A percentile compares a stretch with the other conserved stretches of the same genome.
phyloP scores from a whole-genome alignment of 2,329 filamentous ascomycete genomes.

The Harringtonia aguacate region DNA sequence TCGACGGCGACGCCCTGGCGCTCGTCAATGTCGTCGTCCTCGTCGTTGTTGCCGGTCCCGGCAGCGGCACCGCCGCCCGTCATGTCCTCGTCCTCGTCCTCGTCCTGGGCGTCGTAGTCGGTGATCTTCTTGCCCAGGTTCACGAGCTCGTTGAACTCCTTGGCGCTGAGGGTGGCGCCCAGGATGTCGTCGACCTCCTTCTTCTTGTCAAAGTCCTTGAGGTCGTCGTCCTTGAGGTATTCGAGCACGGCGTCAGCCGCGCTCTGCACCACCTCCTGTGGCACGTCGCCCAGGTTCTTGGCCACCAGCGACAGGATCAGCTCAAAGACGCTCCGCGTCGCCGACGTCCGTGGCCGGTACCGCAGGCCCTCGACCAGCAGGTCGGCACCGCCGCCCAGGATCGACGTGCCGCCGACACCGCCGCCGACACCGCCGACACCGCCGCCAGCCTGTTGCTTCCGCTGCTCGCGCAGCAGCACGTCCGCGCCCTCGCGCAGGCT shows the following conservation, averaged over 20 bases:
- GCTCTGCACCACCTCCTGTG: slow-evolving; percentile 83
- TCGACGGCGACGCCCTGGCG: slow-evolving; percentile 95
- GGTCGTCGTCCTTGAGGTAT: slow-evolving; percentile 83
- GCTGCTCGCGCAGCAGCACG: slow-evolving; percentile 72
- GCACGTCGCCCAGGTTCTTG: slow-evolving; percentile 80
- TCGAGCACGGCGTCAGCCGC: slow-evolving; percentile 88
- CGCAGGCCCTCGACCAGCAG: slow-evolving; percentile 81
- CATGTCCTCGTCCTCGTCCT: slow-evolving; percentile 89
- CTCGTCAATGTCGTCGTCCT: slow-evolving; percentile 75
- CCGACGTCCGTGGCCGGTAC: slow-evolving; percentile 84
- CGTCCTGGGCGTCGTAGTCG: slow-evolving; percentile 93
- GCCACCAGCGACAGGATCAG: slow-evolving; percentile 87
- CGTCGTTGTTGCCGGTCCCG: slow-evolving; percentile 24
- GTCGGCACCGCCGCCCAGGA: slow-evolving; percentile 68
- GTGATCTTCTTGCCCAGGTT: slow-evolving; percentile 98
- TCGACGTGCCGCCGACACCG: slow-evolving; percentile 54
- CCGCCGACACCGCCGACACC: slow-evolving; percentile 34
- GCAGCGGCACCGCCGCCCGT: slow-evolving; percentile 41
- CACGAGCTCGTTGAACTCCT: slow-evolving; percentile 93
- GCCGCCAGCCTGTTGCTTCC: slow-evolving; percentile 76
- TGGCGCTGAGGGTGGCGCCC: slow-evolving; percentile 68
- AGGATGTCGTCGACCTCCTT: slow-evolving; percentile 92
- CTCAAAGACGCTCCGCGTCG: slow-evolving; percentile 87
- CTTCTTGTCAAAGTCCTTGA: slow-evolving; percentile 98
- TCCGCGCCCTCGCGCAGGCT: slow-evolving; percentile 71